phyloP scores from a whole-genome alignment of 768 basidiomycete genomes.

The Rhodotorula sphaerocarpa region DNA sequence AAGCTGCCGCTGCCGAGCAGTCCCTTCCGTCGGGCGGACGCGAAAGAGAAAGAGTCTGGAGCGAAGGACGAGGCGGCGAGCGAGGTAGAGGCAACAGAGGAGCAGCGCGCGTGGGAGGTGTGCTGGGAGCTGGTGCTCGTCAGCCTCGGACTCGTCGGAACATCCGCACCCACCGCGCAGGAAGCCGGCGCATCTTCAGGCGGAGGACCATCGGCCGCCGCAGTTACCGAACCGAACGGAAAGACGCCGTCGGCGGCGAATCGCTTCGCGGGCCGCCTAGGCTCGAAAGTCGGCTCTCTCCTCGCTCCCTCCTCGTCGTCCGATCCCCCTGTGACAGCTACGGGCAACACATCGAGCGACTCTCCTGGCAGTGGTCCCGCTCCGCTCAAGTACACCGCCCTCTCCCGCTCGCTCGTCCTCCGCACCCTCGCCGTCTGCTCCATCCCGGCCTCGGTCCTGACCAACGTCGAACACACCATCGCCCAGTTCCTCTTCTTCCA shows the following conservation, averaged over 20 bases:
- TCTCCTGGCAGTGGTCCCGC: too few species aligned
- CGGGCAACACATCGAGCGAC: too few species aligned
- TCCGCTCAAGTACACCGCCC: conserved; percentile 22
- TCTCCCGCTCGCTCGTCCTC: conserved; percentile 25
- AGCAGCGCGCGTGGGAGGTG: conserved; percentile 14
- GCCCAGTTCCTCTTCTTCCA: conserved; percentile 32
- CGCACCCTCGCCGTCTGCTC: conserved; percentile 12
- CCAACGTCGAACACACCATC: conserved; percentile 25
- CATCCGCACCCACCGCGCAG: too few species aligned
- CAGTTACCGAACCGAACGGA: too few species aligned
- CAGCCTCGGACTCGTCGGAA: conserved; percentile 2
- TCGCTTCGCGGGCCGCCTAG: conserved; percentile 2
- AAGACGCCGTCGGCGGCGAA: too few species aligned
- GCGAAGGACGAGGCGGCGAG: not conserved
- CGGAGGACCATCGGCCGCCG: too few species aligned
- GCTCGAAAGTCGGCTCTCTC: conserved; percentile 2
- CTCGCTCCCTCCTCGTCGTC: not conserved
- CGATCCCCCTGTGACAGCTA: not conserved
- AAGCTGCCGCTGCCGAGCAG: too few species aligned
- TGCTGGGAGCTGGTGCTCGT: conserved; percentile 28
- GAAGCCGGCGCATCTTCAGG: too few species aligned
- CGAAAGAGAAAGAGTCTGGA: too few species aligned
- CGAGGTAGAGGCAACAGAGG: not conserved
- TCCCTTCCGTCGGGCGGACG: too few species aligned
- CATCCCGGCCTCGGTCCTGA: conserved; percentile 4